These are phyloP conservation scores for Aspergillus mulundensis DNA, from an alignment of 495 filamentous ascomycete genomes.

Conservation along the genomic window DNA sequence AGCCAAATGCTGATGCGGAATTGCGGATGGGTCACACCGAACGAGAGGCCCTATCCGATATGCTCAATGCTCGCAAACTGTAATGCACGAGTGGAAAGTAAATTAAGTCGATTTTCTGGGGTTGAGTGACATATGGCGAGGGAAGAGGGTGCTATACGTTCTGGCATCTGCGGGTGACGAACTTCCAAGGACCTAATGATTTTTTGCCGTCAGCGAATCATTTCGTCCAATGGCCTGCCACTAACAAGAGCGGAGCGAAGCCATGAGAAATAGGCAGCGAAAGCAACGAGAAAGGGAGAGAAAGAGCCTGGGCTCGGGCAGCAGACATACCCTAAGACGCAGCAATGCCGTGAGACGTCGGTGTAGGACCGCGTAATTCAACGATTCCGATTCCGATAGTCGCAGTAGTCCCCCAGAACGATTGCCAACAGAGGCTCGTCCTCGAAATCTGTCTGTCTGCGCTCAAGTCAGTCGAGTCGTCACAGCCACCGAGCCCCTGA, in stretches of 20 bases:
- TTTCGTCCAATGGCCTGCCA: slow-evolving; percentile 5
- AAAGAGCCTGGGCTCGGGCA: not conserved
- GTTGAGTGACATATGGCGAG: slow-evolving; percentile 12
- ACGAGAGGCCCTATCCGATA: slow-evolving; percentile 29
- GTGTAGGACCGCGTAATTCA: slow-evolving; percentile 1
- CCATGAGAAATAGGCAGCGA: not conserved
- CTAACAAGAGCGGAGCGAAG: not conserved
- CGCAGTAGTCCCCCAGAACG: not conserved
- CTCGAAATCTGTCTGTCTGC: not conserved
- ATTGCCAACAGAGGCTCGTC: slow-evolving; percentile 9
- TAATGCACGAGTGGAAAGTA: not conserved
- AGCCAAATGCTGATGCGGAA: slow-evolving; percentile 18
- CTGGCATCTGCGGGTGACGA: slow-evolving; percentile 2
- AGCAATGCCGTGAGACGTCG: not conserved
- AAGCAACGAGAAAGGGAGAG: slow-evolving; percentile 8
- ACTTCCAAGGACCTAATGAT: slow-evolving; percentile 3
- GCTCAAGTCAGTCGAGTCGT: slow-evolving; percentile 4
- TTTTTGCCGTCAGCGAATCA: slow-evolving; percentile 10
- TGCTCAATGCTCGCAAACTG: slow-evolving; percentile 9
- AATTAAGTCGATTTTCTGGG: not conserved
- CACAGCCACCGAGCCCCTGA: slow-evolving; percentile 16
- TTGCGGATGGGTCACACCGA: slow-evolving; percentile 32
- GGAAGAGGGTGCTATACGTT: not conserved
- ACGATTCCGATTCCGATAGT: not conserved
- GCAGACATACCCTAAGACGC: slow-evolving; percentile 1